Conservation (phyloP, 176 grass and related monocot species). For the Otatea glauca region DNA sequence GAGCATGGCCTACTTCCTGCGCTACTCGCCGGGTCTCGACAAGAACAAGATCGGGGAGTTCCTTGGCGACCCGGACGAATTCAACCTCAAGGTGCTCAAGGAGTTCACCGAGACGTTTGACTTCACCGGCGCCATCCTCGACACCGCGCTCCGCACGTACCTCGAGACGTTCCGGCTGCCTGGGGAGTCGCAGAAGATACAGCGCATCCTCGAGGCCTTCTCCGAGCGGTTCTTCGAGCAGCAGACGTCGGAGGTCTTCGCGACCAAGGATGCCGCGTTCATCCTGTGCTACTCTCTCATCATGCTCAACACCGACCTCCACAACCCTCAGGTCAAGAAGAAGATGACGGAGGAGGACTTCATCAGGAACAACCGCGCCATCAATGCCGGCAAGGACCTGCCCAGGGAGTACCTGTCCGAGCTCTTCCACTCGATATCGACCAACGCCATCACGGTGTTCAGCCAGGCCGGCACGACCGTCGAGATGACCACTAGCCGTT, state of each 20-base stretch:
- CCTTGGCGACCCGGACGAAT: slow-evolving; percentile 83
- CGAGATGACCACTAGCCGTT: slow-evolving; percentile 59
- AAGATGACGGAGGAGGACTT: slow-evolving; percentile 98
- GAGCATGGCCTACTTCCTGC: slow-evolving; percentile 88
- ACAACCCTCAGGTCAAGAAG: slow-evolving; percentile 98
- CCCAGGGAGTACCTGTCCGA: slow-evolving; percentile 85
- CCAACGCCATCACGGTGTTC: slow-evolving; percentile 78
- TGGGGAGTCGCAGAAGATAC: slow-evolving; percentile 97
- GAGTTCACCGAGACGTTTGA: slow-evolving; percentile 87
- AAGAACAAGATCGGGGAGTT: slow-evolving; percentile 84
- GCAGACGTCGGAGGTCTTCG: slow-evolving; percentile 67
- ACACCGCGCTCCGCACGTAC: slow-evolving; percentile 75
- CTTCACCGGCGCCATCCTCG: slow-evolving; percentile 73
- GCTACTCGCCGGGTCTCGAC: slow-evolving; percentile 76
- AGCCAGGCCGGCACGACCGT: slow-evolving; percentile 18
- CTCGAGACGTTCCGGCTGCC: slow-evolving; percentile 89
- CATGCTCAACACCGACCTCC: slow-evolving; percentile 98
- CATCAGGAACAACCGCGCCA: slow-evolving; percentile 87
- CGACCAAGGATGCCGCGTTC: slow-evolving; percentile 78
- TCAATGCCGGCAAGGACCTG: slow-evolving; percentile 78
- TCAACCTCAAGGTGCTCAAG: slow-evolving; percentile 70
- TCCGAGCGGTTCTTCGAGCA: slow-evolving; percentile 85
- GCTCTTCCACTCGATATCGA: slow-evolving; percentile 86
- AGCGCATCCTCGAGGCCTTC: slow-evolving; percentile 82
- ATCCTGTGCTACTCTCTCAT: slow-evolving; percentile 93